A percentile compares a stretch with the other conserved stretches of the same genome.
Conservation (phyloP, 768 basidiomycete species). For the Mycena olivaceomarginata region DNA sequence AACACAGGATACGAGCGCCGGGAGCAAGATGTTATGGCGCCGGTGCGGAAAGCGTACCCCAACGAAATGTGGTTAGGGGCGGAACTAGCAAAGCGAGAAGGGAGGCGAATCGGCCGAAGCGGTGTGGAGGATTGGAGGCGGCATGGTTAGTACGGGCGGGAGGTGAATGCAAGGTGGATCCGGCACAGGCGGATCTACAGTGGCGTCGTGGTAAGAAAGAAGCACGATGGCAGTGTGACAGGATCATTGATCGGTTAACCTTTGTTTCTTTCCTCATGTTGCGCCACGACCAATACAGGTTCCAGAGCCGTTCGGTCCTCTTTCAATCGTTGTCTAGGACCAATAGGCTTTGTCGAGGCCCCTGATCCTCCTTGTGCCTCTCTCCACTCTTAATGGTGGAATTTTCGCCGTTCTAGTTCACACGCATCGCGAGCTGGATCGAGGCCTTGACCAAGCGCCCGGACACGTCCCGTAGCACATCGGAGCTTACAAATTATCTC, state of each 20-base stretch:
- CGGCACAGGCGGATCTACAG: background rate
- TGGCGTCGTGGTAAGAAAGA: background rate
- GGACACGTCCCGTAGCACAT: too few species aligned
- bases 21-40: background rate
- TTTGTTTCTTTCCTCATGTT: too few species aligned
- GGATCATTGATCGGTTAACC: too few species aligned
- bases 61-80: background rate
- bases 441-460: too few species aligned
- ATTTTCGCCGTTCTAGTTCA: too few species aligned
- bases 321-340: too few species aligned
- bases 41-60: background rate
- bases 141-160: background rate
- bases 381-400: too few species aligned
- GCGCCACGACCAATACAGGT: too few species aligned
- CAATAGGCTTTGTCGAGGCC: too few species aligned
- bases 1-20: background rate
- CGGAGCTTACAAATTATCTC: background rate
- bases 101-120: background rate
- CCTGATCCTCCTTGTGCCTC: too few species aligned
- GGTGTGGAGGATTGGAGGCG: background rate
- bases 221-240: background rate
- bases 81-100: constrained; percentile 1
- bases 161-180: background rate
- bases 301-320: too few species aligned
- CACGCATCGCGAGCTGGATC: too few species aligned